These are phyloP conservation scores for Teunomyces funiuensis DNA, from an alignment of 805 yeast species.

Conservation along the genomic window DNA sequence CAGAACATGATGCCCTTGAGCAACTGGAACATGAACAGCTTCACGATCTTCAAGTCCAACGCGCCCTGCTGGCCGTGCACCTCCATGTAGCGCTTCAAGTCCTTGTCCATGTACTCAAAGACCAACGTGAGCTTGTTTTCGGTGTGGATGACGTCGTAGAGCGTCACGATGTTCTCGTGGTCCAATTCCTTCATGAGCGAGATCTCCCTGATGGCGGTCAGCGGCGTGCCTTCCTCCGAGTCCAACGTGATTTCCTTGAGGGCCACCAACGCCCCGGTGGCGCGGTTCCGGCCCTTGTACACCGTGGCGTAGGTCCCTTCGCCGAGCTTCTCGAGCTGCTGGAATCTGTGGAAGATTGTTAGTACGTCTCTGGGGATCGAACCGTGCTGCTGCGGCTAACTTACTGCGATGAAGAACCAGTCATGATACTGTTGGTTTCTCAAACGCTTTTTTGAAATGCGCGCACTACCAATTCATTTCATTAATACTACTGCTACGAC, in stretches of 20 bases:
- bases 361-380: too few species aligned
- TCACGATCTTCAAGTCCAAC: slow-evolving; percentile 68
- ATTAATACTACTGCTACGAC: too few species aligned
- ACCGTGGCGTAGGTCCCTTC: slow-evolving; percentile 99
- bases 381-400: slow-evolving; percentile 16
- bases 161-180: slow-evolving; percentile 87
- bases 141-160: slow-evolving; percentile 94
- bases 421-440: slow-evolving; percentile 20
- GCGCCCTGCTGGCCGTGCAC: slow-evolving; percentile 75
- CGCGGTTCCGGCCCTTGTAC: slow-evolving; percentile 85
- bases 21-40: slow-evolving; percentile 91
- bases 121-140: slow-evolving; percentile 94
- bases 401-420: slow-evolving; percentile 47
- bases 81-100: slow-evolving; percentile 94
- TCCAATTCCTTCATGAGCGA: slow-evolving; percentile 92
- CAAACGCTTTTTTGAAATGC: not conserved
- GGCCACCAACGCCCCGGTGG: slow-evolving; percentile 88
- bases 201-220: slow-evolving; percentile 95
- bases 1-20: slow-evolving; percentile 86
- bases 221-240: slow-evolving; percentile 97
- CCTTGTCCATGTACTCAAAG: slow-evolving; percentile 91
- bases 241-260: slow-evolving; percentile 92
- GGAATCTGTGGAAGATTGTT: slow-evolving; percentile 37
- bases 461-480: too few species aligned
- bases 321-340: slow-evolving; percentile 77